These are phyloP conservation scores for Yamadazyma taylorii DNA, from an alignment of 1,139 yeast genomes.

Conservation along the genomic window DNA sequence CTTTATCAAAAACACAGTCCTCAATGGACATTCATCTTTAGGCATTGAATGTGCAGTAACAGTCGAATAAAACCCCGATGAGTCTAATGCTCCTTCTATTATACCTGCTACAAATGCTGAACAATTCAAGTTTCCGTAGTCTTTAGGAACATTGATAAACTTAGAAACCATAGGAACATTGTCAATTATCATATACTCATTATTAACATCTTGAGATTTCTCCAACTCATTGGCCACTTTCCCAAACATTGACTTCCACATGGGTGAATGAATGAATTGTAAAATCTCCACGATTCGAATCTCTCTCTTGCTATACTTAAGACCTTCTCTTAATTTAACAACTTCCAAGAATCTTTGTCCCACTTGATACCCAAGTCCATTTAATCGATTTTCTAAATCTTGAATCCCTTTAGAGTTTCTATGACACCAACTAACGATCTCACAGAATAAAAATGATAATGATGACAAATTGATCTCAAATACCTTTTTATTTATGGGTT, in stretches of 20 bases:
- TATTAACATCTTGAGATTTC: slow-evolving; percentile 75
- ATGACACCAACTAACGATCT: slow-evolving; percentile 68
- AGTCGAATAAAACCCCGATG: slow-evolving; percentile 74
- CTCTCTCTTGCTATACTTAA: slow-evolving; percentile 67
- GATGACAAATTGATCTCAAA: slow-evolving; percentile 68
- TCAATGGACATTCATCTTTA: slow-evolving; percentile 56
- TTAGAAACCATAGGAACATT: slow-evolving; percentile 74
- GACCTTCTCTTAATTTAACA: slow-evolving; percentile 52
- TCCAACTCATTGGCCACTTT: slow-evolving; percentile 85
- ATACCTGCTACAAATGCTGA: slow-evolving; percentile 90
- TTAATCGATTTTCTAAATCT: slow-evolving; percentile 74
- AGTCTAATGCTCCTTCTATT: slow-evolving; percentile 83
- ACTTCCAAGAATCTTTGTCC: slow-evolving; percentile 48
- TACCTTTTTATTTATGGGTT: slow-evolving; percentile 58
- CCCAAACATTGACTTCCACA: slow-evolving; percentile 85
- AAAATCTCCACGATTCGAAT: slow-evolving; percentile 71
- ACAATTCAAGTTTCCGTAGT: slow-evolving; percentile 76
- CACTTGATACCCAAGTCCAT: slow-evolving; percentile 72
- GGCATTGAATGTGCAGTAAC: slow-evolving; percentile 91
- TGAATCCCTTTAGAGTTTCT: slow-evolving; percentile 66
- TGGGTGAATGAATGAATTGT: slow-evolving; percentile 77
- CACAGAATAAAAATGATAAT: slow-evolving; percentile 70
- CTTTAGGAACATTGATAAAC: slow-evolving; percentile 78
- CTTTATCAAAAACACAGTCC: slow-evolving; percentile 83
- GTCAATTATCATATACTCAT: slow-evolving; percentile 87